Conservation (phyloP, 2,329 filamentous ascomycete species). For the Nothophaeocryptopus gaeumannii region DNA sequence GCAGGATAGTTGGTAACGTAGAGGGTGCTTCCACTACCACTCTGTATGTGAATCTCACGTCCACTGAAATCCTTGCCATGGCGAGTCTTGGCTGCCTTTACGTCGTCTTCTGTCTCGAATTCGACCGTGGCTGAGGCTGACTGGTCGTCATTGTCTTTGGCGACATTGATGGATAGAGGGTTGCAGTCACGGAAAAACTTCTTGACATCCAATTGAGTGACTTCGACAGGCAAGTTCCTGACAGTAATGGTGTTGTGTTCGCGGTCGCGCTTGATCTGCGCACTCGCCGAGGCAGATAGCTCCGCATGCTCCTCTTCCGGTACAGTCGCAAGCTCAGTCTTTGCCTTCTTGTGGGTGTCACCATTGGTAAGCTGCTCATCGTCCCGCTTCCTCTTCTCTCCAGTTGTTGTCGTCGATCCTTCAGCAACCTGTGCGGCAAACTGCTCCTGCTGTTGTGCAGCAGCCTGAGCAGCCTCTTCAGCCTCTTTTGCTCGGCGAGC, state of each 20-base stretch:
- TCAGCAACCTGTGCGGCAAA: slow-evolving; percentile 28
- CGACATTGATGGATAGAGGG: slow-evolving; percentile 72
- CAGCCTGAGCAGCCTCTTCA: slow-evolving; percentile 61
- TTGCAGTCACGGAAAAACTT: slow-evolving; percentile 90
- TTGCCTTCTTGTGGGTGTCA: slow-evolving; percentile 65
- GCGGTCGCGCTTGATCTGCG: slow-evolving; percentile 70
- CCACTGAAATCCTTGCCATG: slow-evolving; percentile 77
- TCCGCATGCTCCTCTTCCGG: slow-evolving; percentile 33
- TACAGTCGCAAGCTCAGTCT: slow-evolving; percentile 39
- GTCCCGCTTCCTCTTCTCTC: slow-evolving; percentile 73
- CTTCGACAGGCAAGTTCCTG: slow-evolving; percentile 67
- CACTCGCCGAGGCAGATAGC: slow-evolving; percentile 33
- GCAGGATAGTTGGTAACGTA: slow-evolving; percentile 90
- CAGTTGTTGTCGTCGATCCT: slow-evolving; percentile 20
- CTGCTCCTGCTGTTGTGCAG: slow-evolving; percentile 30
- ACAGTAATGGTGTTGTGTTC: slow-evolving; percentile 87
- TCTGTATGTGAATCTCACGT: slow-evolving; percentile 67
- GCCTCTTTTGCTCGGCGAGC: slow-evolving; percentile 66
- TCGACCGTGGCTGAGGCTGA: slow-evolving; percentile 75
- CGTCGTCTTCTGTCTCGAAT: slow-evolving; percentile 77
- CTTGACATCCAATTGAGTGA: slow-evolving; percentile 69
- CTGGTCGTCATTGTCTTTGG: slow-evolving; percentile 59
- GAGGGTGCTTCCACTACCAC: slow-evolving; percentile 75
- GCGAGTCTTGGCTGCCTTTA: slow-evolving; percentile 73
- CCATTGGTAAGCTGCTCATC: slow-evolving; percentile 50